Evolutionary conservation across 192 early-diverging fungal genomes (phyloP).

Genomic region (Gaertneriomyces sp.): DNA sequence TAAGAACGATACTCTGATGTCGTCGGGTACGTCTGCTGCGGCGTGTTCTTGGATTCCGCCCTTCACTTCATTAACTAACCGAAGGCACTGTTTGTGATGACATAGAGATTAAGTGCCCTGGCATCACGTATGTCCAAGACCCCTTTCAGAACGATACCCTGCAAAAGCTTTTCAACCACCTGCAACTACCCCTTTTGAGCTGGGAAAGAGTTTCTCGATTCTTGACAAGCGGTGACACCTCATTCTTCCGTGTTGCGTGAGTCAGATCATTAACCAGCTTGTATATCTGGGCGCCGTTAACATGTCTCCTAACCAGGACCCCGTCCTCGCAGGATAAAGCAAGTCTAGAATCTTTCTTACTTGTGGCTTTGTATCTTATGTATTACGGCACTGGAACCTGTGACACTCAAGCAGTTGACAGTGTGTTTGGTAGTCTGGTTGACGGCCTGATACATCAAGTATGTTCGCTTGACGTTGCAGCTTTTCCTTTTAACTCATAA

Average conservation of each 20-base stretch:
- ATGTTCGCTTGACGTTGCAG: neutral
- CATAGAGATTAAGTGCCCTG: neutral
- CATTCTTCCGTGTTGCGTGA: too few relatives aligned
- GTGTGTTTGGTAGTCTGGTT: constrained; percentile 1
- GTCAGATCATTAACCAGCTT: too few relatives aligned
- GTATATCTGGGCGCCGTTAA: too few relatives aligned
- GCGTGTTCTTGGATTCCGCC: too few relatives aligned
- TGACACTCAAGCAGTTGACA: neutral
- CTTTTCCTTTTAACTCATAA: neutral
- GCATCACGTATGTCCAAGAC: constrained; percentile 9
- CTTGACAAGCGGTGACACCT: neutral
- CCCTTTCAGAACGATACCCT: constrained; percentile 7
- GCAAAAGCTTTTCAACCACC: neutral
- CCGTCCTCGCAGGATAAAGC: neutral
- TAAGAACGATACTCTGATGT: too few relatives aligned
- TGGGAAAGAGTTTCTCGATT: constrained; percentile 1
- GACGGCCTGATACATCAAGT: neutral
- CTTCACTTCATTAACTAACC: too few relatives aligned
- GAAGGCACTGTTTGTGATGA: too few relatives aligned
- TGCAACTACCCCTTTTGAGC: neutral
- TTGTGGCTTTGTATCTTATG: constrained; percentile 3
- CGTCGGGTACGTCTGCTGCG: too few relatives aligned
- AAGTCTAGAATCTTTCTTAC: constrained; percentile 6
- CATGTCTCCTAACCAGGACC: neutral
- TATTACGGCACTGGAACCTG: constrained; percentile 1